Evolutionary conservation across 2,329 filamentous ascomycete genomes (phyloP).

Genomic region (Sclerotinia spermophila): DNA sequence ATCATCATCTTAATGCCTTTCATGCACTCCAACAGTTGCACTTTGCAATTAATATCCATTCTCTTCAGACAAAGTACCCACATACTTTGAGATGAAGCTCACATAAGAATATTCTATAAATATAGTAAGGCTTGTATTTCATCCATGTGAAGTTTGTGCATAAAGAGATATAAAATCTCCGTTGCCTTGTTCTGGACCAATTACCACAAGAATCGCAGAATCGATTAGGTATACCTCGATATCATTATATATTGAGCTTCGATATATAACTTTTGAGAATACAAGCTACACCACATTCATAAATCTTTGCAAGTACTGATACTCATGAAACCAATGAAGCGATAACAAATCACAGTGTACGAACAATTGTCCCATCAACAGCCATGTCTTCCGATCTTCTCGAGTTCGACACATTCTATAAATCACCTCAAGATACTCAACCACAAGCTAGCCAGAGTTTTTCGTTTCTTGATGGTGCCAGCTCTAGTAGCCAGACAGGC

Average conservation of each 20-base stretch:
- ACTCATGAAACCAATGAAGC: not conserved
- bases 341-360: not conserved
- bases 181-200: not conserved
- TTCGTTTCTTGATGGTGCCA: constrained; percentile 23
- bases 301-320: not conserved
- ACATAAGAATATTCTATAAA: not conserved
- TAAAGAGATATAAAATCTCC: not conserved
- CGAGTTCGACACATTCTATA: constrained; percentile 53
- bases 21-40: not conserved
- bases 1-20: not conserved
- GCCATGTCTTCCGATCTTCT: constrained; percentile 65
- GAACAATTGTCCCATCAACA: not conserved
- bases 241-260: not conserved
- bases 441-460: constrained; percentile 30
- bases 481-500: constrained; percentile 22
- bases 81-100: not conserved
- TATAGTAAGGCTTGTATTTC: not conserved
- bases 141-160: not conserved
- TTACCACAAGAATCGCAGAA: not conserved
- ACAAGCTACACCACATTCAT: not conserved
- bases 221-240: not conserved
- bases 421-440: constrained; percentile 36
- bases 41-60: not conserved
- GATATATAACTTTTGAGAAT: not conserved
- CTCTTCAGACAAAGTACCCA: not conserved